A percentile compares a stretch with the other conserved stretches of the same genome.
phyloP scores from a whole-genome alignment of 257 asterid species.

The Haberlea rhodopensis region DNA sequence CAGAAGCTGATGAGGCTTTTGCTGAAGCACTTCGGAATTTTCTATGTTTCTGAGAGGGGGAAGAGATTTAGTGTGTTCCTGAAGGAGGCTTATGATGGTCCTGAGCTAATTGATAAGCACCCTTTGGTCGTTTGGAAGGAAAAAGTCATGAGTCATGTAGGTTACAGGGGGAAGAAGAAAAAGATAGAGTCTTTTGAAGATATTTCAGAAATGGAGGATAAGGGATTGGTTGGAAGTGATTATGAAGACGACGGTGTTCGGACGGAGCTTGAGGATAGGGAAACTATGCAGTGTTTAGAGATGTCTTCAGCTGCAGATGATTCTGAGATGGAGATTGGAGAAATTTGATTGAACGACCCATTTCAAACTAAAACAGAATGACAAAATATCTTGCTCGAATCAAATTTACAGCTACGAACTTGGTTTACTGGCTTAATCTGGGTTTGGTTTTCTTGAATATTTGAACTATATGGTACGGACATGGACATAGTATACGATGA shows the following conservation, averaged over 20 bases:
- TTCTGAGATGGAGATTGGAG: constrained; percentile 78
- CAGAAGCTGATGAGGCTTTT: constrained; percentile 92
- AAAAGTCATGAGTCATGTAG: constrained; percentile 52
- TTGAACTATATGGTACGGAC: too few relatives aligned
- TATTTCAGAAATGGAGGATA: constrained; percentile 44
- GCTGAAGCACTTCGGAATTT: constrained; percentile 86
- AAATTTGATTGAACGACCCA: constrained; percentile 3
- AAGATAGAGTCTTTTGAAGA: constrained; percentile 35
- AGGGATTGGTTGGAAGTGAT: constrained; percentile 33
- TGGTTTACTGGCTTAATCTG: too few relatives aligned
- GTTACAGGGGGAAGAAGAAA: constrained; percentile 62
- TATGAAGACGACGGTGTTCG: constrained; percentile 42
- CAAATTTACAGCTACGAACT: too few relatives aligned
- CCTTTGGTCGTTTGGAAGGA: constrained; percentile 80
- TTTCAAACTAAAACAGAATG: too few relatives aligned
- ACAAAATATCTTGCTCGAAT: too few relatives aligned
- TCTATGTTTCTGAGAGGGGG: constrained; percentile 95
- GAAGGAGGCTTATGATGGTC: constrained; percentile 72
- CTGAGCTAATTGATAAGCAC: constrained; percentile 68
- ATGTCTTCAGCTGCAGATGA: constrained; percentile 35
- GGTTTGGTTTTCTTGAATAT: too few relatives aligned
- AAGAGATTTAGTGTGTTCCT: constrained; percentile 80
- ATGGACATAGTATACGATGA: too few relatives aligned
- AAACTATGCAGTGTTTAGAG: constrained; percentile 32
- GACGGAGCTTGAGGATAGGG: constrained; percentile 33